These are phyloP conservation scores for Apiotrichum montevideense DNA, from an alignment of 1,284 basidiomycete genomes.

Conservation along the genomic window DNA sequence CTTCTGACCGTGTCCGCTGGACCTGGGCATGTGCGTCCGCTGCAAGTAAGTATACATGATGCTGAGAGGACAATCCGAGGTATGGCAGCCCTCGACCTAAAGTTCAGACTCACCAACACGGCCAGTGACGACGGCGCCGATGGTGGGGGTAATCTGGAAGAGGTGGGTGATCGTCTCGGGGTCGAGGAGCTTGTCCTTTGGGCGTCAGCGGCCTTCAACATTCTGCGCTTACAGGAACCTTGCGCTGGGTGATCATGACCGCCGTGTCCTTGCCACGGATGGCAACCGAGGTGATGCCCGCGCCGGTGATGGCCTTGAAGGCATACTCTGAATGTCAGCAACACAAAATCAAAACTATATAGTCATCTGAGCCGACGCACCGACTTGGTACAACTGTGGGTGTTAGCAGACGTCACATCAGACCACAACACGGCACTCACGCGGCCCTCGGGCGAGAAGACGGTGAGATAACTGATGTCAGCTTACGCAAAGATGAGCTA, in stretches of 20 bases:
- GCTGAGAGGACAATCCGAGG: no score
- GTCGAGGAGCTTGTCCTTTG: constrained; percentile 94
- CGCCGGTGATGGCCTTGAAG: constrained; percentile 97
- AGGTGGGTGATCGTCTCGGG: constrained; percentile 91
- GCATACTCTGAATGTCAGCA: constrained; percentile 71
- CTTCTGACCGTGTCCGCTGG: constrained; percentile 77
- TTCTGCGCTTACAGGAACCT: constrained; percentile 69
- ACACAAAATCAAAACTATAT: no score
- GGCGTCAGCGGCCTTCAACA: no score
- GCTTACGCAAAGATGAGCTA: not conserved
- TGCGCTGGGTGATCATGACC: constrained; percentile 96
- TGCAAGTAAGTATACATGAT: constrained; percentile 34
- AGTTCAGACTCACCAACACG: constrained; percentile 67
- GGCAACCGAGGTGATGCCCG: constrained; percentile 88
- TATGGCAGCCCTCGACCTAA: not conserved
- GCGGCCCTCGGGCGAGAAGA: constrained; percentile 50
- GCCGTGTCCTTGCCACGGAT: constrained; percentile 90
- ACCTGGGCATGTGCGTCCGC: constrained; percentile 94
- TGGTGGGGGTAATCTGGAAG: constrained; percentile 91
- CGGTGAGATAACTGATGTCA: constrained; percentile 48
- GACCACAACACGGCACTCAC: constrained; percentile 22
- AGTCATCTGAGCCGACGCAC: constrained; percentile 53
- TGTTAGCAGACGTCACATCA: constrained; percentile 1
- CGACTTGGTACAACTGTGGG: constrained; percentile 75
- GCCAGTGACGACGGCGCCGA: constrained; percentile 97